phyloP scores from a whole-genome alignment of 164 flowering plant genomes.

The Chimonanthus praecox region DNA sequence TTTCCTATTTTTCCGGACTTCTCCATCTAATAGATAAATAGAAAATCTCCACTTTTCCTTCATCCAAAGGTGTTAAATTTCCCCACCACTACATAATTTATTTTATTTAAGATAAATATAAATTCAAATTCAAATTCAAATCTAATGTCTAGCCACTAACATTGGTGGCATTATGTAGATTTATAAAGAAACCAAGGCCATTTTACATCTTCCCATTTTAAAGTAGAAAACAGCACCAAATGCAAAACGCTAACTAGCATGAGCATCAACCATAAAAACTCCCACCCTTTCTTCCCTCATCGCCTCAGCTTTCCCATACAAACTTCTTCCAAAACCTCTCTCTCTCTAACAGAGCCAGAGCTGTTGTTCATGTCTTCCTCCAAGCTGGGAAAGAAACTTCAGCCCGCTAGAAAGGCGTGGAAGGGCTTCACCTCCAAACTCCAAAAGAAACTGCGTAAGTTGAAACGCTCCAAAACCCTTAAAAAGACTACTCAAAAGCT shows the following conservation, averaged over 20 bases:
- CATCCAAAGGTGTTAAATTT: too few species aligned
- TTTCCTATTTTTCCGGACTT: background rate
- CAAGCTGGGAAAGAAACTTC: slow-evolving; percentile 33
- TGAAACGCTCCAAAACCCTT: slow-evolving; percentile 28
- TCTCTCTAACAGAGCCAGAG: background rate
- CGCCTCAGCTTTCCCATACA: background rate
- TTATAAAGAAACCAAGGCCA: background rate
- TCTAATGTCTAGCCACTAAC: background rate
- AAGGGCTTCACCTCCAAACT: slow-evolving; percentile 45
- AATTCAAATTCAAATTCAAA: too few species aligned
- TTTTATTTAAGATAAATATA: too few species aligned
- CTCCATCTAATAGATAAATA: background rate
- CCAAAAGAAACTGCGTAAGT: slow-evolving; percentile 33
- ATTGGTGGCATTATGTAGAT: background rate
- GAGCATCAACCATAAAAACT: background rate
- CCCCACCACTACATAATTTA: too few species aligned
- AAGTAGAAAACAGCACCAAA: background rate
- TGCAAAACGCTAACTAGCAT: background rate
- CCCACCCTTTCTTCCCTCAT: background rate
- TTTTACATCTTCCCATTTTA: too few species aligned
- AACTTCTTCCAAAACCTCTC: background rate
- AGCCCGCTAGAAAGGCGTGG: slow-evolving; percentile 48
- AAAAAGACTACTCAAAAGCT: slow-evolving; percentile 15
- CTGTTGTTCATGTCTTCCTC: slow-evolving; percentile 31
- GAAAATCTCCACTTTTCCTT: background rate